Evolutionary conservation across 169 alveolate species (phyloP), one percentile per base, ranked within the genome.

Genomic region (Plasmodium vivax): DNA sequence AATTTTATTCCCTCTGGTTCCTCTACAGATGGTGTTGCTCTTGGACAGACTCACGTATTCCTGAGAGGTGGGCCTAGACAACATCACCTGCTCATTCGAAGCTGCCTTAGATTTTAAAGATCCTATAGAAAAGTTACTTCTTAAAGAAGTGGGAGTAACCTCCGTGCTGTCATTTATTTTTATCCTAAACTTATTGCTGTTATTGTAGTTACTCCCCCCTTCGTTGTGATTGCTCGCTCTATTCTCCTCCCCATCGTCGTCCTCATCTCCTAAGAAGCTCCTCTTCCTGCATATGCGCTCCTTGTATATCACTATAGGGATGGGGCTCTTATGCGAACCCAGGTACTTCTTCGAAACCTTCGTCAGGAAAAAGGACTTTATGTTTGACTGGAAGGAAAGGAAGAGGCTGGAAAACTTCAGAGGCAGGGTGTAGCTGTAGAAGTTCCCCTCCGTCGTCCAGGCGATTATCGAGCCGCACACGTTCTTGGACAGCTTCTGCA

Each of bases 361-460:
- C 56, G 30, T 82, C 41, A 92, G 58, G 83, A 92, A 92, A 30
- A 47, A 92, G 3, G 95, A 82, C 41, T 92, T 92, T 27, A 92
- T 92, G 45, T 82, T 92, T 41, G 92, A 92, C 38, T 92, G 95
- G 73, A 92, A 92, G 14, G 95, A 92, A 3, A 92, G 58, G 75
- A 82, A 92, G 14, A 82, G 12, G 41, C 95, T 92, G 0, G 95
- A 92, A 82, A 92, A 82, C 41, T 92, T 92, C 19, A 92, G 51
- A 1, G 95, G 95, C 14, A 92, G 47, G 0, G 85, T 82, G 32
- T 92, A 92, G 10, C 92, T 45, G 38, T 92, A 92, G 32, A 92
- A 92, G 83, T 72, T 92, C 8, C 95, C 95, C 38, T 92, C 95
- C 27, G 92, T 92, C 1, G 95, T 92, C 95, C 95, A 92, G 2